Percentiles rank a stretch among this genome's conserved stretches.
phyloP scores from a whole-genome alignment of 108 stramenopile genomes.

The Cyclotella choctawhatcheeana region DNA sequence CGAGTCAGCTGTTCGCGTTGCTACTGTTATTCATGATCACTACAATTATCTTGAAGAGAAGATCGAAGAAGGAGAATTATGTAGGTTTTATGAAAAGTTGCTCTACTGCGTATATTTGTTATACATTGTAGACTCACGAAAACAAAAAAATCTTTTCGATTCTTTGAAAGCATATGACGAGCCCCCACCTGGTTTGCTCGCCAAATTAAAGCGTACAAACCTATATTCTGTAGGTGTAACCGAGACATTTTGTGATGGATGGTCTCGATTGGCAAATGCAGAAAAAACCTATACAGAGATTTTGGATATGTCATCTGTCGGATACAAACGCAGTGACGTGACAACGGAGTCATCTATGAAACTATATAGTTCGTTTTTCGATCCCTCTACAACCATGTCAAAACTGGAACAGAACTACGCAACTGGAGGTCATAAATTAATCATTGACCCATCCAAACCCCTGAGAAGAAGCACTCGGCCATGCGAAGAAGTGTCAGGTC shows the following conservation, averaged over 20 bases:
- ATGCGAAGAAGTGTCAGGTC: conserved; percentile 44
- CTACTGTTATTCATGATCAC: conserved; percentile 78
- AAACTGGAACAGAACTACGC: conserved; percentile 41
- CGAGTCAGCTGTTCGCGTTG: conserved; percentile 81
- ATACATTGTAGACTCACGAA: too few relatives aligned
- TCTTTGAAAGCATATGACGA: conserved; percentile 54
- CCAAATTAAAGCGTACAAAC: conserved; percentile 63
- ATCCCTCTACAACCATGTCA: conserved; percentile 47
- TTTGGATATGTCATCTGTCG: conserved; percentile 48
- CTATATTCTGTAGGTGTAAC: conserved; percentile 74
- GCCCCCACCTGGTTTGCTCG: conserved; percentile 56
- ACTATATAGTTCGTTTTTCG: conserved; percentile 79
- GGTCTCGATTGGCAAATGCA: conserved; percentile 51
- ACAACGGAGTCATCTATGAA: conserved; percentile 70
- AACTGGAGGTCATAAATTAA: conserved; percentile 37
- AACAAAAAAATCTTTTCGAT: too few relatives aligned
- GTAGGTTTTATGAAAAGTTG: too few relatives aligned
- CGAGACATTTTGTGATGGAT: conserved; percentile 57
- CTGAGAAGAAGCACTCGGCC: conserved; percentile 46
- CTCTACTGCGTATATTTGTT: too few relatives aligned
- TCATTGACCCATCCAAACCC: conserved; percentile 44
- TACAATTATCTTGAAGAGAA: conserved; percentile 71
- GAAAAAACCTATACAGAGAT: conserved; percentile 78
- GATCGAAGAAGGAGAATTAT: conserved; percentile 52
- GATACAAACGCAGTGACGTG: conserved; percentile 75